Percentiles rank a stretch among this genome's conserved stretches.
These are phyloP conservation scores for Clarireedia paspali DNA, from an alignment of 2,329 filamentous ascomycete genomes.

Conservation along the genomic window DNA sequence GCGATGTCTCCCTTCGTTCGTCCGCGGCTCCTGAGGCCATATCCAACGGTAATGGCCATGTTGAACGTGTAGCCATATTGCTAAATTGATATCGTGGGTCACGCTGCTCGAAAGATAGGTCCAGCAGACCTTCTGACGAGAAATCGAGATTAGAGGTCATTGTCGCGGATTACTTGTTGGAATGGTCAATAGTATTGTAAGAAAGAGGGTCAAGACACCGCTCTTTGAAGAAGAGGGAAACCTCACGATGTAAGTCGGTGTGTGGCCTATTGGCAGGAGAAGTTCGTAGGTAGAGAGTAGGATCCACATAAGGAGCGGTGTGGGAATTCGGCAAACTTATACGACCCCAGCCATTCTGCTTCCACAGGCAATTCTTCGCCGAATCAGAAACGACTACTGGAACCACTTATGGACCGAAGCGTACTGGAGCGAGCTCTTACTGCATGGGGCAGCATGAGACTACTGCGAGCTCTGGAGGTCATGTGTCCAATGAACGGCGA, in stretches of 20 bases:
- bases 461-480: constrained; percentile 7
- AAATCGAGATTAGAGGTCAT: constrained; percentile 52
- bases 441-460: constrained; percentile 10
- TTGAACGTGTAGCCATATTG: constrained; percentile 31
- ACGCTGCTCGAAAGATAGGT: constrained; percentile 53
- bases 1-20: constrained; percentile 26
- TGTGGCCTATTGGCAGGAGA: constrained; percentile 19
- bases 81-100: constrained; percentile 45
- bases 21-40: constrained; percentile 27
- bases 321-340: constrained; percentile 12
- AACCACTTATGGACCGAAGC: background rate
- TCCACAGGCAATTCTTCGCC: constrained; percentile 4
- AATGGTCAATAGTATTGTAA: constrained; percentile 40
- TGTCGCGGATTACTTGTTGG: constrained; percentile 29
- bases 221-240: constrained; percentile 27
- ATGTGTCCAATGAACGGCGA: constrained; percentile 10
- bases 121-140: constrained; percentile 54
- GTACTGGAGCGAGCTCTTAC: constrained; percentile 1
- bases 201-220: constrained; percentile 28
- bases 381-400: constrained; percentile 7
- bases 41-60: constrained; percentile 29
- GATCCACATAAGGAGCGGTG: constrained; percentile 25
- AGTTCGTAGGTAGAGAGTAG: constrained; percentile 16
- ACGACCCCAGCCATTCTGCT: constrained; percentile 14
- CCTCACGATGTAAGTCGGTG: constrained; percentile 28